phyloP scores from a whole-genome alignment of 768 basidiomycete species.

The Mycena polygramma region DNA sequence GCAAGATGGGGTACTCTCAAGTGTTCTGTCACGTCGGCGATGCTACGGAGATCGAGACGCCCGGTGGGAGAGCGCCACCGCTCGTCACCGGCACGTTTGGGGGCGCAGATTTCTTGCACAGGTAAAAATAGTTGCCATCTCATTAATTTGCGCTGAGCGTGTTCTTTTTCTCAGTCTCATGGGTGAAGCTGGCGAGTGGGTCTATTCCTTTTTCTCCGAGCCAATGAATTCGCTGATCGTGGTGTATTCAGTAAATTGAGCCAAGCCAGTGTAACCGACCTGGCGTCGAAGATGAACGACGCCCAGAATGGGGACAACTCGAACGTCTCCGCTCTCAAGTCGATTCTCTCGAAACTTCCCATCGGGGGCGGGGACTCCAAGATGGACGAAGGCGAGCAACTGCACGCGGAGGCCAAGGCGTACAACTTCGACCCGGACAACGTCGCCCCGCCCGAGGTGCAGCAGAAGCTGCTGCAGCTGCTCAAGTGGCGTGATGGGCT shows the following conservation, averaged over 20 bases:
- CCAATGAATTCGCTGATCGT: neutral
- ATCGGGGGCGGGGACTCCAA: constrained; percentile 65
- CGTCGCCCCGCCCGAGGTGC: constrained; percentile 74
- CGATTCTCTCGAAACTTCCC: constrained; percentile 62
- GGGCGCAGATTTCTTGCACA: constrained; percentile 43
- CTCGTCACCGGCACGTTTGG: constrained; percentile 80
- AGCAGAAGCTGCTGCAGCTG: constrained; percentile 65
- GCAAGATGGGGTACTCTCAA: constrained; percentile 75
- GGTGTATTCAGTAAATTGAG: constrained; percentile 60
- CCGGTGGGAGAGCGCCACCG: constrained; percentile 69
- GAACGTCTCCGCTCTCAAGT: constrained; percentile 55
- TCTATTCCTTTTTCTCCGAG: neutral
- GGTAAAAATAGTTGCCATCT: neutral
- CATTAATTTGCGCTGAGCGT: constrained; percentile 57
- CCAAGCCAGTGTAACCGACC: constrained; percentile 72
- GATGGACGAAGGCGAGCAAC: constrained; percentile 66
- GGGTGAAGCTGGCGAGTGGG: constrained; percentile 75
- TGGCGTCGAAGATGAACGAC: constrained; percentile 63
- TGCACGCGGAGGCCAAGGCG: constrained; percentile 67
- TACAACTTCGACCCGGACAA: constrained; percentile 75
- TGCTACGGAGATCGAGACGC: constrained; percentile 65
- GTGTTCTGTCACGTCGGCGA: constrained; percentile 89
- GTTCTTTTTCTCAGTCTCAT: constrained; percentile 74
- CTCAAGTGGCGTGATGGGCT: constrained; percentile 76
- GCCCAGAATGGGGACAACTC: constrained; percentile 52